Base-by-base conservation (phyloP, 495 filamentous ascomycete genomes). In the Tuber magnatum region DNA sequence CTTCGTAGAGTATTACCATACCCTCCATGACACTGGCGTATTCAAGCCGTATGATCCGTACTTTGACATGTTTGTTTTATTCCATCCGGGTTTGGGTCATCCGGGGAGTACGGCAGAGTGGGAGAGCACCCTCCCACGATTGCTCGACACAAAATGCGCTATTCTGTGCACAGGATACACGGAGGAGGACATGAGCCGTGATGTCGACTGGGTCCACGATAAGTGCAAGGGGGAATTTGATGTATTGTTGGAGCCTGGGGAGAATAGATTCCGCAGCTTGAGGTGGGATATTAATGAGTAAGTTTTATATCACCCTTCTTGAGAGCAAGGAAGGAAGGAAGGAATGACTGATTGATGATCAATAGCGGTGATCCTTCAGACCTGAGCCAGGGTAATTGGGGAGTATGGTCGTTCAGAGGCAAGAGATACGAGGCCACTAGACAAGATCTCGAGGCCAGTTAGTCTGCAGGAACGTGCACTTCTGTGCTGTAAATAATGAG, bases 1-100 rank as follows among this genome's bases (percentile, higher is more conserved):
- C 0, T 97, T 93, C 80, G 94, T 97, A 39, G 96, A 99, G 75
- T 97, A 99, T 84, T 99, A 94, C 86, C 94, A 99, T 83, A 97
- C 93, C 1, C 88, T 99, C 81, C 94, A 98, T 85, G 89, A 94
- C 80, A 90, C 94, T 1, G 89, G 91, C 43, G 86, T 92, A 74
- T 99, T 98, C 85, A 88, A 91, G 39, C 96, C 96, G 0, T 97
- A 92, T 84, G 95, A 99, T 83, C 95, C 95, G 1, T 99, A 99
- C 83, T 94, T 99, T 79, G 95, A 99, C 85, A 92, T 90, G 82
- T 94, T 99, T 80, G 89, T 99, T 81, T 87, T 97, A 71, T 99
- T 97, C 86, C 95, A 99, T 83, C 95, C 95, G 3, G 95, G 95
- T 10, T 86, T 99, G 35, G 95, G 95, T 35, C 96, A 99, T 83